Evolutionary conservation across 1,139 yeast genomes (phyloP).

Genomic region (Scheffersomyces insectosa): DNA sequence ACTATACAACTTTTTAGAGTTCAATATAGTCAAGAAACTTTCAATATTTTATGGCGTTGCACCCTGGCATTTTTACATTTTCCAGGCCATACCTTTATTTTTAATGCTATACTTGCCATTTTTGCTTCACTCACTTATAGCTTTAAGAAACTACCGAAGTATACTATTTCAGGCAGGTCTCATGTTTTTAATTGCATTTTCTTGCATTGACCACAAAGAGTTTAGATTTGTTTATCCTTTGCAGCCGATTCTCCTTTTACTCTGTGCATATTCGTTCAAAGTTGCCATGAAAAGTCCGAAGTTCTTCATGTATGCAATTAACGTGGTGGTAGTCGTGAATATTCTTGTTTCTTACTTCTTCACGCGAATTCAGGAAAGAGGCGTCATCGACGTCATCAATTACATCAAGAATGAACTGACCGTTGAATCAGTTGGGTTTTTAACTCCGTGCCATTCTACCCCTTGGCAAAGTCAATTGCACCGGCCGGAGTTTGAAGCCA

Average conservation of each 20-base stretch:
- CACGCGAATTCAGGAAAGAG: slow-evolving; percentile 74
- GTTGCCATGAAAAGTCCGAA: slow-evolving; percentile 1
- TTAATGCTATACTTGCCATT: slow-evolving; percentile 69
- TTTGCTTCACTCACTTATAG: slow-evolving; percentile 20
- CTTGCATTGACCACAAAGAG: slow-evolving; percentile 80
- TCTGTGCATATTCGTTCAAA: slow-evolving; percentile 17
- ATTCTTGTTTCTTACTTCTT: slow-evolving; percentile 51
- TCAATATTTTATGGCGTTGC: slow-evolving; percentile 85
- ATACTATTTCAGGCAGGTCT: slow-evolving; percentile 28
- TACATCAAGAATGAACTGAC: slow-evolving; percentile 46
- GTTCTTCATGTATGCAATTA: slow-evolving; percentile 5
- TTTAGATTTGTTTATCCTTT: slow-evolving; percentile 87
- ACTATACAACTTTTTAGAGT: slow-evolving; percentile 64
- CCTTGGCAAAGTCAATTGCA: slow-evolving; percentile 92
- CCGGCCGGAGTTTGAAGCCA: slow-evolving; percentile 40
- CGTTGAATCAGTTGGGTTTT: slow-evolving; percentile 63
- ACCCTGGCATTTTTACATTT: slow-evolving; percentile 81
- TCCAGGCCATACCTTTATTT: slow-evolving; percentile 80
- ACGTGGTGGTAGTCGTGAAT: slow-evolving; percentile 35
- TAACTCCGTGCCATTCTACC: slow-evolving; percentile 96
- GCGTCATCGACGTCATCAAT: slow-evolving; percentile 70
- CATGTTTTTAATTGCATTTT: slow-evolving; percentile 54
- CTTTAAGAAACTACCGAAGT: slow-evolving; percentile 9
- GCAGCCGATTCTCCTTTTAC: slow-evolving; percentile 64
- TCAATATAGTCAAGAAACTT: slow-evolving; percentile 71